Conservation (phyloP, 345 rosid species). For the Eucalyptus curtisii region DNA sequence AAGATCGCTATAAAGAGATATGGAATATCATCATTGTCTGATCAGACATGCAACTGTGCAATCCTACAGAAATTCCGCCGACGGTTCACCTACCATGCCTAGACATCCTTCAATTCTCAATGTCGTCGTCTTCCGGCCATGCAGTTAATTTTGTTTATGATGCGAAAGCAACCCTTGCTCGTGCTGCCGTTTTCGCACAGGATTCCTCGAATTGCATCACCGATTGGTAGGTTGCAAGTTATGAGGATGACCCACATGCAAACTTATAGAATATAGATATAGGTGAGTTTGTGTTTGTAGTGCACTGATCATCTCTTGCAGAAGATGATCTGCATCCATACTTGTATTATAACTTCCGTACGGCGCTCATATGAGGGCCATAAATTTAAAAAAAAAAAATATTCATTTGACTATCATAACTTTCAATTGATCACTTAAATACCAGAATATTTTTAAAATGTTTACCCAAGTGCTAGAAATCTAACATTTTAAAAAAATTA, state of each 20-base stretch:
- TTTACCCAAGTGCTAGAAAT: neutral
- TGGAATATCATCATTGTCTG: neutral
- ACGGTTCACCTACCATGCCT: neutral
- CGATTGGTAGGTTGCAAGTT: neutral
- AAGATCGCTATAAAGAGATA: neutral
- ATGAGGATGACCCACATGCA: neutral
- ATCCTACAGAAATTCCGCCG: neutral
- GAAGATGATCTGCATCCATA: rapidly evolving
- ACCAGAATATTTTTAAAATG: too few species aligned
- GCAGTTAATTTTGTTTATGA: neutral
- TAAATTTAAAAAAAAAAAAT: too few species aligned
- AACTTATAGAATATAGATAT: rapidly evolving
- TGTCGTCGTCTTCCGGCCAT: neutral
- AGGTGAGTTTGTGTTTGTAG: neutral
- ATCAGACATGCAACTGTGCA: neutral
- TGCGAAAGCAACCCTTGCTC: neutral
- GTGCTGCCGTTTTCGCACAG: neutral
- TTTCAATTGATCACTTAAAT: too few species aligned
- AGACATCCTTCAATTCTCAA: neutral
- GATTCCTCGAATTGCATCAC: neutral
- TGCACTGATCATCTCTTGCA: neutral
- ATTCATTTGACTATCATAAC: rapidly evolving
- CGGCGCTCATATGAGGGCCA: too few species aligned
- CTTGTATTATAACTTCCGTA: neutral
- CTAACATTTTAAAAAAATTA: too few species aligned